Conservation (phyloP, 2,329 filamentous ascomycete genomes). For the Penicillium crustosum region DNA sequence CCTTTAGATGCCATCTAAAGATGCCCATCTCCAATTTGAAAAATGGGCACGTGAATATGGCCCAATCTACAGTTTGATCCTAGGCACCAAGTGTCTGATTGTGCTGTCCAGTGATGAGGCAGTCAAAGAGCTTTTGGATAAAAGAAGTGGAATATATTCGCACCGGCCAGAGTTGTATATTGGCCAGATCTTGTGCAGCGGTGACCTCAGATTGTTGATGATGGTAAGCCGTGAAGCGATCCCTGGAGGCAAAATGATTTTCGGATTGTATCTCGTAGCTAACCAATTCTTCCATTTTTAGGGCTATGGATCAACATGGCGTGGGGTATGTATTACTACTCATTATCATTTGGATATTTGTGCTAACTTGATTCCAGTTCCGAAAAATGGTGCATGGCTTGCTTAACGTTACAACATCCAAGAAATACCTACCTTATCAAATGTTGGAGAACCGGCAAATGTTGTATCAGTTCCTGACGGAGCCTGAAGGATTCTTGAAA, state of each 20-base stretch:
- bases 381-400: constrained; percentile 46
- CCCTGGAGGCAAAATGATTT: too few relatives aligned
- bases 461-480: constrained; percentile 48
- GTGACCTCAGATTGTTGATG: constrained; percentile 31
- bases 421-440: constrained; percentile 56
- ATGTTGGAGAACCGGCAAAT: constrained; percentile 57
- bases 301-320: constrained; percentile 31
- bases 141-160: constrained; percentile 52
- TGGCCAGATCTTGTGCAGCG: constrained; percentile 38
- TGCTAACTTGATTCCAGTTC: constrained; percentile 15
- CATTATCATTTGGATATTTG: too few relatives aligned
- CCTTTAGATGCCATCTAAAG: constrained; percentile 42
- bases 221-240: constrained; percentile 24
- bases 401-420: constrained; percentile 50
- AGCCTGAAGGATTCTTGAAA: constrained; percentile 32
- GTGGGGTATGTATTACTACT: constrained; percentile 14
- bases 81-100: constrained; percentile 51
- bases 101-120: constrained; percentile 49
- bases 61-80: constrained; percentile 53
- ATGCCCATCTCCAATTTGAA: constrained; percentile 50
- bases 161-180: constrained; percentile 50
- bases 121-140: constrained; percentile 55
- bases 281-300: neutral
- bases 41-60: constrained; percentile 57
- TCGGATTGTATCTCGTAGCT: neutral